These are phyloP conservation scores for Apiotrichum gamsii DNA, from an alignment of 1,284 basidiomycete genomes.

Conservation along the genomic window DNA sequence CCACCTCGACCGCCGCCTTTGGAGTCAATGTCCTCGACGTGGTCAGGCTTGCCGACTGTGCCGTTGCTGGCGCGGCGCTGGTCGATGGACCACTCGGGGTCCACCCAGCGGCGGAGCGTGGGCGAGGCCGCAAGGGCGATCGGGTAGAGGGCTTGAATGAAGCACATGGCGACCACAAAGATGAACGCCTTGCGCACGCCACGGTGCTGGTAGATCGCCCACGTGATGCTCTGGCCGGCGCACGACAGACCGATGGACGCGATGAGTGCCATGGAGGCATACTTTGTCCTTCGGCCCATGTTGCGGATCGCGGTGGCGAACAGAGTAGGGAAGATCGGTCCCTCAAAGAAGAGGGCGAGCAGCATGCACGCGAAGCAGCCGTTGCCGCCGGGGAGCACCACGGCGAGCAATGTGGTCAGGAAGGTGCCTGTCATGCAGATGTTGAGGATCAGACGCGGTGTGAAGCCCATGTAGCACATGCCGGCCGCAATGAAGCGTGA, in stretches of 20 bases:
- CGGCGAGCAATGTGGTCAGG: slow-evolving; percentile 28
- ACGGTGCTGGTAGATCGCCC: slow-evolving; percentile 14
- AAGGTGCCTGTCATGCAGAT: slow-evolving; percentile 32
- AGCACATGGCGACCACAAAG: slow-evolving; percentile 22
- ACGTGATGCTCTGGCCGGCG: slow-evolving; percentile 31
- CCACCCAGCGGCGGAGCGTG: slow-evolving; percentile 28
- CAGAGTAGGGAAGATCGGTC: slow-evolving; percentile 42
- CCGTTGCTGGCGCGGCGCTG: not conserved
- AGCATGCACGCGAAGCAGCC: slow-evolving; percentile 27
- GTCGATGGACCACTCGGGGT: slow-evolving; percentile 24
- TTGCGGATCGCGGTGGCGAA: slow-evolving; percentile 41
- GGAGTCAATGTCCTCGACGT: not conserved
- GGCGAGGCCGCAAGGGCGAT: slow-evolving; percentile 12
- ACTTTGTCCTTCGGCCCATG: slow-evolving; percentile 38
- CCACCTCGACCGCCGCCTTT: not conserved
- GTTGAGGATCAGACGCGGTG: slow-evolving; percentile 34
- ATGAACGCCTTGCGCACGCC: slow-evolving; percentile 16
- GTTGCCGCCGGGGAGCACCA: slow-evolving; percentile 25
- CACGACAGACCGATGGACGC: slow-evolving; percentile 30
- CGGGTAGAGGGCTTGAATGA: slow-evolving; percentile 22
- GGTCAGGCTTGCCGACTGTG: not conserved
- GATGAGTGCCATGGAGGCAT: slow-evolving; percentile 28
- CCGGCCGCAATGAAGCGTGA: slow-evolving; percentile 36
- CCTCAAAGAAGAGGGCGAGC: slow-evolving; percentile 40
- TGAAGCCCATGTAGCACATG: slow-evolving; percentile 33